Base-by-base conservation (phyloP, 1,139 yeast species). In the Suhomyces chickasaworum region DNA sequence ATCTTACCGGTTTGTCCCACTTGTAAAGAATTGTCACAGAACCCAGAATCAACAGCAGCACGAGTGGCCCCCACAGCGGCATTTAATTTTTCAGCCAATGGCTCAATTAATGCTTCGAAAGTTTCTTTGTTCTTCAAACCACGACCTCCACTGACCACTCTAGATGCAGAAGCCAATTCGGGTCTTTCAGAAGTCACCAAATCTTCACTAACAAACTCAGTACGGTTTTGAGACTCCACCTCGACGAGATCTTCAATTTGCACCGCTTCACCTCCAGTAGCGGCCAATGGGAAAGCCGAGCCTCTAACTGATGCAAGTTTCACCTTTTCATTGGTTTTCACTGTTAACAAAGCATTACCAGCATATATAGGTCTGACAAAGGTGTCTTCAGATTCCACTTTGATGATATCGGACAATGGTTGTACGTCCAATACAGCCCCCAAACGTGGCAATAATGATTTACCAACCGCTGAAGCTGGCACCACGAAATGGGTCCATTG, bases 11-110 rank as follows among this genome's bases (percentile, higher is more conserved):
- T 93, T 72, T 93, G 99, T 45, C 99, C 99, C 50, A 93, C 93
- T 71, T 93, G 99, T 56, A 93, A 78, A n/a, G 98, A 90, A 70
- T 93, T 93, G 64, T 93, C 98, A 61, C 96, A 91, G 66, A 81
- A 90, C 0, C 97, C 98, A 39, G 95, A 80, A 66, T 93, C 99
- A 23, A 93, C 99, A 16, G 98, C 98, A 15, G 97, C 99, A 67
- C 99, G 84, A 7, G 97, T 89, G 9, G 99, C 99, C 61, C 99
- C 99, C 42, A 93, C 87, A 42, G 96, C 98, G 2, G 98, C 99
- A 48, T 84, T 82, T 50, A 93, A 72, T 51, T 88, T 80, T 47
- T 82, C 83, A 10, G 99, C 98, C 55, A 93, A 77, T 42, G 99
- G 99, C 54, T 79, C 83, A 48, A 93, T 74, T 53, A 89, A 59